Conservation (phyloP, 176 grass and related monocot species). For the Guadua angustifolia region DNA sequence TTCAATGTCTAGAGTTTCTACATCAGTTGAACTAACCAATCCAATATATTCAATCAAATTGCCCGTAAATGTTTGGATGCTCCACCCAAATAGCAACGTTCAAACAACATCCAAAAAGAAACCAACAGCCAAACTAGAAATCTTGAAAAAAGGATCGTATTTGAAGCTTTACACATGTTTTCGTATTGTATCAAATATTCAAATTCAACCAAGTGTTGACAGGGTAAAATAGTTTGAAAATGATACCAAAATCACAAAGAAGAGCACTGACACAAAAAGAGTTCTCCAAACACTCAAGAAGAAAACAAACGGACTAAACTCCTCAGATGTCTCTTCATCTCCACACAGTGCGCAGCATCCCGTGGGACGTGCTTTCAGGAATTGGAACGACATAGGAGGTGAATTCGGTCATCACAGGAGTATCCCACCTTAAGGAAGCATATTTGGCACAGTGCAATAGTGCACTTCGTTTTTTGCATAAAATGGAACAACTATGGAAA, state of each 20-base stretch:
- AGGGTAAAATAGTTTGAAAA: not conserved
- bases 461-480: not conserved
- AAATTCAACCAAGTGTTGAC: slow-evolving; percentile 8
- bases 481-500: not conserved
- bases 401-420: slow-evolving; percentile 46
- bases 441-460: not conserved
- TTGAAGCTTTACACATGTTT: not conserved
- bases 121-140: not conserved
- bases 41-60: not conserved
- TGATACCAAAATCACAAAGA: not conserved
- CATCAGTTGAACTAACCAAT: too few relatives aligned
- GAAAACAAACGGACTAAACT: slow-evolving; percentile 1
- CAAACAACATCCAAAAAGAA: not conserved
- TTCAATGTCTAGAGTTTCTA: too few relatives aligned
- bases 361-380: slow-evolving; percentile 42
- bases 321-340: slow-evolving; percentile 58
- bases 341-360: slow-evolving; percentile 41
- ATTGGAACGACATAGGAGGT: slow-evolving; percentile 52
- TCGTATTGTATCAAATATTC: too few relatives aligned
- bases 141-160: not conserved
- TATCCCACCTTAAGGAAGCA: not conserved
- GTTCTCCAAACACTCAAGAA: not conserved
- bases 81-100: slow-evolving; percentile 2
- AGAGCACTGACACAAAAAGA: not conserved
- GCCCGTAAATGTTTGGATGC: not conserved